Evolutionary conservation across 495 filamentous ascomycete genomes (phyloP), one percentile per base, ranked within the genome.

Genomic region (Diplogelasinospora grovesii): DNA sequence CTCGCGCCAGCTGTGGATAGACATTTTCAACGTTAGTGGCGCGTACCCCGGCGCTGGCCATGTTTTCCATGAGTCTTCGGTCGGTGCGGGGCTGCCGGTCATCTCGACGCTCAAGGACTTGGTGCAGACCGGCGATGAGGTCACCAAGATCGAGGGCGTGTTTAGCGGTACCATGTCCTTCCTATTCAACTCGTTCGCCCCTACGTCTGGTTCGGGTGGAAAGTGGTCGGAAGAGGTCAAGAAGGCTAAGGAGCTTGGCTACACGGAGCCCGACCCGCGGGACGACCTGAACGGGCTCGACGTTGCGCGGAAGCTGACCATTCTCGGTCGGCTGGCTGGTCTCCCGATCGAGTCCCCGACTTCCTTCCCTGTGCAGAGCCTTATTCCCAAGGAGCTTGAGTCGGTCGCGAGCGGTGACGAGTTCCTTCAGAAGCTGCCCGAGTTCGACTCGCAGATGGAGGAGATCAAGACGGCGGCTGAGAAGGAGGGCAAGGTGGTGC

Each of bases 281-380:
- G 92, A 97, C 60, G 92, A 97, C 52, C 71, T 98, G 51, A 96
- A 98, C 63, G 92, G 92, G 8, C 72, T 95, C 56, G 92, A 98
- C 57, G 90, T 98, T 16, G 92, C 92, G 19, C 74, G 92, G n/a
- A 98, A 98, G 65, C 71, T 96, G 48, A 95, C 89, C 19, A 97
- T 97, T 45, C 73, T 96, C 28, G 92, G 89, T 23, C 75, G 92
- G 14, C 57, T 95, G 20, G 80, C 77, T 9, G 92, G 92, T 0
- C 62, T 98, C 39, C 64, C 78, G 33, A 78, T 97, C 11, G 72
- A 82, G 57, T 75, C 78, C 1, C 85, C 88, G 1, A 87, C 83
- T 13, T 74, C 79, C 1, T 96, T 98, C 66, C 89, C 90, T 2
- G 86, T 96, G 28, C 83, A 96, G 71, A 86, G 81, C 42, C 65